These are phyloP conservation scores for Daedaleopsis nitida DNA, from an alignment of 768 basidiomycete species.

Conservation along the genomic window DNA sequence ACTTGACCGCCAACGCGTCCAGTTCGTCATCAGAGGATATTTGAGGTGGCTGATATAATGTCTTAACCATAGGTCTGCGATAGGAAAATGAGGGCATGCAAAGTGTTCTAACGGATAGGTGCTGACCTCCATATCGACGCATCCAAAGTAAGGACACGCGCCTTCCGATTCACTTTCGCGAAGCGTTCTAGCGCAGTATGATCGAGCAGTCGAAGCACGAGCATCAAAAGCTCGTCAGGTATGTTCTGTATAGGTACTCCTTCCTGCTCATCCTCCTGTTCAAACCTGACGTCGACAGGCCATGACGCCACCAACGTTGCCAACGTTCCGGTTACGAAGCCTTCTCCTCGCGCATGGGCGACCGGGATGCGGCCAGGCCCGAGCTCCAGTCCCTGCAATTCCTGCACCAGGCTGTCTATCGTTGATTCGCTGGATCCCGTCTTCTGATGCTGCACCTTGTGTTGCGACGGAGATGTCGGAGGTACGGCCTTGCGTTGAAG, in stretches of 20 bases:
- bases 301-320: slow-evolving; percentile 52
- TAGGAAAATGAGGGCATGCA: neutral
- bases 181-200: slow-evolving; percentile 75
- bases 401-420: slow-evolving; percentile 15
- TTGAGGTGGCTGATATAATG: slow-evolving; percentile 77
- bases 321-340: slow-evolving; percentile 42
- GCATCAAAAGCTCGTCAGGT: slow-evolving; percentile 77
- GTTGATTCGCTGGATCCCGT: slow-evolving; percentile 2
- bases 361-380: slow-evolving; percentile 8
- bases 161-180: slow-evolving; percentile 70
- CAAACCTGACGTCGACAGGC: slow-evolving; percentile 53
- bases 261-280: slow-evolving; percentile 67
- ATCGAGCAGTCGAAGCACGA: slow-evolving; percentile 68
- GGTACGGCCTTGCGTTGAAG: slow-evolving; percentile 9
- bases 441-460: slow-evolving; percentile 16
- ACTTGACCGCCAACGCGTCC: slow-evolving; percentile 50
- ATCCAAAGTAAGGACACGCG: slow-evolving; percentile 72
- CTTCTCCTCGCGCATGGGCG: slow-evolving; percentile 15
- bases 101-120: neutral
- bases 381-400: slow-evolving; percentile 12
- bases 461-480: neutral
- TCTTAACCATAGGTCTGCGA: slow-evolving; percentile 60
- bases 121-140: slow-evolving; percentile 74
- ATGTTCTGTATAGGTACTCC: slow-evolving; percentile 56
- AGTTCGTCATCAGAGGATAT: slow-evolving; percentile 56